phyloP scores from a whole-genome alignment of 2,329 filamentous ascomycete species.

The Aspergillus chevalieri region DNA sequence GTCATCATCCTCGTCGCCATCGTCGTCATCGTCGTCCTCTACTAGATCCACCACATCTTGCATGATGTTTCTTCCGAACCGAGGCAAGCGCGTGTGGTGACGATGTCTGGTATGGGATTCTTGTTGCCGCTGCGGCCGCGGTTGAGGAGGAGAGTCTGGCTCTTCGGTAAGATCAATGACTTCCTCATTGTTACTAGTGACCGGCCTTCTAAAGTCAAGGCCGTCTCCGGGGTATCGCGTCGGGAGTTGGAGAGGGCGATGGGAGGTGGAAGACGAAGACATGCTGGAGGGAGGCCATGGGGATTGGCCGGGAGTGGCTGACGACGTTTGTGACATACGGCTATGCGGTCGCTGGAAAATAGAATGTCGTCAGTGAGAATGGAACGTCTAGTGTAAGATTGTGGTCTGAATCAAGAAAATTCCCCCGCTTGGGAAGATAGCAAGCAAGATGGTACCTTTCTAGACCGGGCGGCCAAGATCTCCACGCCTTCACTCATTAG shows the following conservation, averaged over 20 bases:
- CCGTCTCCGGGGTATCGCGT: slow-evolving; percentile 48
- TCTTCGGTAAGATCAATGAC: slow-evolving; percentile 46
- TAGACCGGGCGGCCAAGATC: slow-evolving; percentile 30
- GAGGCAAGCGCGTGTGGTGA: slow-evolving; percentile 20
- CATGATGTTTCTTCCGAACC: slow-evolving; percentile 34
- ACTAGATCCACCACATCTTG: slow-evolving; percentile 37
- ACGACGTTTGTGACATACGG: slow-evolving; percentile 30
- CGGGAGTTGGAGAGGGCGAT: slow-evolving; percentile 25
- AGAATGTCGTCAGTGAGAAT: slow-evolving; percentile 14
- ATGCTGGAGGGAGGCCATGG: slow-evolving; percentile 22
- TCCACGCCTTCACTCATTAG: slow-evolving; percentile 34
- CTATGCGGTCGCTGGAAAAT: slow-evolving; percentile 26
- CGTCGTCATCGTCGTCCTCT: slow-evolving; percentile 23
- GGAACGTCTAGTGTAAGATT: slow-evolving; percentile 1
- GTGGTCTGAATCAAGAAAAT: slow-evolving; percentile 2
- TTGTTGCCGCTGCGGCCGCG: slow-evolving; percentile 7
- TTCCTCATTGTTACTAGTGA: slow-evolving; percentile 21
- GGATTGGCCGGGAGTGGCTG: slow-evolving; percentile 17
- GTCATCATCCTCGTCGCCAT: slow-evolving; percentile 8
- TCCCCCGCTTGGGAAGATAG: slow-evolving; percentile 16
- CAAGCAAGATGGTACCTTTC: slow-evolving; percentile 25
- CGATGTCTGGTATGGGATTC: slow-evolving; percentile 8
- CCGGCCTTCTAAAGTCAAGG: slow-evolving; percentile 49
- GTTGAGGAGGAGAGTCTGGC: slow-evolving; percentile 29
- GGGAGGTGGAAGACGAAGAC: slow-evolving; percentile 16